A percentile compares a stretch with the other conserved stretches of the same genome.
These are phyloP conservation scores for Aspergillus alliaceus DNA, from an alignment of 2,329 filamentous ascomycete genomes.

Conservation along the genomic window DNA sequence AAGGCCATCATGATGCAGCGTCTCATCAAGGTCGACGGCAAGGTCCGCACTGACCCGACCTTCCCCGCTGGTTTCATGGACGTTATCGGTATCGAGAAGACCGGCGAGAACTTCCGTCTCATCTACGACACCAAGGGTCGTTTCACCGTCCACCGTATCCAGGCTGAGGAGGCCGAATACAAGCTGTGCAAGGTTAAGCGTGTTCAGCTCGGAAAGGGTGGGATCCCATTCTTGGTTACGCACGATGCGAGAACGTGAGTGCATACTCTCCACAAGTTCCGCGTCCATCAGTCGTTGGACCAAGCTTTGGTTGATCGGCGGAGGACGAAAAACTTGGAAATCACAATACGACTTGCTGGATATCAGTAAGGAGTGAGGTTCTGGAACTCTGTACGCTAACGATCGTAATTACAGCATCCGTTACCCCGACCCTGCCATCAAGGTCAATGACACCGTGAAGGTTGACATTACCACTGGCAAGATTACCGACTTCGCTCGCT, in stretches of 20 bases:
- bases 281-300: constrained; percentile 99
- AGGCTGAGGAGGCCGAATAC: constrained; percentile 98
- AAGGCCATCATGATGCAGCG: constrained; percentile 99
- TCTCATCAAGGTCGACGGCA: constrained; percentile 98
- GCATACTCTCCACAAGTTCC: constrained; percentile 57
- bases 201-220: constrained; percentile 97
- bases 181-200: constrained; percentile 99
- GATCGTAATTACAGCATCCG: constrained; percentile 70
- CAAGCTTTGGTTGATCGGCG: constrained; percentile 82
- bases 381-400: constrained; percentile 36
- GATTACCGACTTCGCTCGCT: constrained; percentile 97
- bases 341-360: constrained; percentile 21
- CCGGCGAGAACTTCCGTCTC: constrained; percentile 99
- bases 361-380: constrained; percentile 32
- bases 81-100: constrained; percentile 99
- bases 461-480: constrained; percentile 96
- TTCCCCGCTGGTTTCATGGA: constrained; percentile 99
- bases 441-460: constrained; percentile 99
- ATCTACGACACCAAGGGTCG: constrained; percentile 99
- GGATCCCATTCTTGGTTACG: constrained; percentile 99
- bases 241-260: constrained; percentile 99
- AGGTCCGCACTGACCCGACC: constrained; percentile 98
- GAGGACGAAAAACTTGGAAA: constrained; percentile 36
- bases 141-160: constrained; percentile 99
- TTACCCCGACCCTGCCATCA: constrained; percentile 97